Evolutionary conservation across 192 early-diverging fungal species (phyloP).

Genomic region (Umbelopsis sp.): DNA sequence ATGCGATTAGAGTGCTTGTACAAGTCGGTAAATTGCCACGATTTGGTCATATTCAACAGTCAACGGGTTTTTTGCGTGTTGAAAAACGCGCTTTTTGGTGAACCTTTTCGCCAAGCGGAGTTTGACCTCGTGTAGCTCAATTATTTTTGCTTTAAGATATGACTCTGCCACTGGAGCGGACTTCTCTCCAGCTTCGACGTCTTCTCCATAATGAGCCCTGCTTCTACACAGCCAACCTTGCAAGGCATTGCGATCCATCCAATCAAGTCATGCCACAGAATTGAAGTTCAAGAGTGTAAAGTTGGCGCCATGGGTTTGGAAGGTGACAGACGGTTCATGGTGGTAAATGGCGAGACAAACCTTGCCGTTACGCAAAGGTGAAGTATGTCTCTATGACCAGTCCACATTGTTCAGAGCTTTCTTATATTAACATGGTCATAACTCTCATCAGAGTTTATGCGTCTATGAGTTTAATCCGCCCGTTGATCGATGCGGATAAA

Average conservation of each 20-base stretch:
- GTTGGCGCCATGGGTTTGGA: conserved; percentile 27
- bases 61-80: no score
- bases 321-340: conserved; percentile 49
- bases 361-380: conserved; percentile 39
- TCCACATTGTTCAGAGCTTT: background rate
- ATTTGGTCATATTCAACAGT: background rate
- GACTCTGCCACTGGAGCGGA: background rate
- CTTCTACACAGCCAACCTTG: background rate
- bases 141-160: background rate
- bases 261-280: conserved; percentile 57
- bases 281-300: conserved; percentile 39
- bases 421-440: background rate
- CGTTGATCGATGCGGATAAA: conserved; percentile 14
- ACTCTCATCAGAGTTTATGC: conserved; percentile 24
- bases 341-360: conserved; percentile 42
- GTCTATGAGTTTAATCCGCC: conserved; percentile 27
- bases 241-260: conserved; percentile 54
- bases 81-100: no score
- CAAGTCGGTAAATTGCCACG: conserved; percentile 20
- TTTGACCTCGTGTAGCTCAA: no score
- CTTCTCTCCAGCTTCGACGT: background rate
- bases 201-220: background rate
- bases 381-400: background rate
- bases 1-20: conserved; percentile 66
- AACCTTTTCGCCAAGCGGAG: no score